Percentiles rank a stretch among this genome's conserved stretches.
These are phyloP conservation scores for Hanseniaspora thailandica DNA, from an alignment of 805 yeast genomes.

Conservation along the genomic window DNA sequence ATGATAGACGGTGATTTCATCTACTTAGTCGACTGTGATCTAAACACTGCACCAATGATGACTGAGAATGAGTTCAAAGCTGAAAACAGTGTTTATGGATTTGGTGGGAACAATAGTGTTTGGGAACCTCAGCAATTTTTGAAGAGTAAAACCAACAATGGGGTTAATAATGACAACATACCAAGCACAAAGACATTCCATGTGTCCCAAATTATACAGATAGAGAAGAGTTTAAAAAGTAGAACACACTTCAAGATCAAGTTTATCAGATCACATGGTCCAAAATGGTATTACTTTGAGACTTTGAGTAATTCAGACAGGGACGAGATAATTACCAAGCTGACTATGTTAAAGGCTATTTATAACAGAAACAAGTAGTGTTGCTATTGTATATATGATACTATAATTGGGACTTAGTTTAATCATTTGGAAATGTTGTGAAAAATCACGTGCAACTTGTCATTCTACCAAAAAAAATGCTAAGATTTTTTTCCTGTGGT, in stretches of 20 bases:
- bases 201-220: slow-evolving; percentile 58
- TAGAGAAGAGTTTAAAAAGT: slow-evolving; percentile 65
- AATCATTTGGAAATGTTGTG: too few species aligned
- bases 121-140: background rate
- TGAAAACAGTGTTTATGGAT: slow-evolving; percentile 69
- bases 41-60: background rate
- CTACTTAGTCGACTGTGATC: slow-evolving; percentile 29
- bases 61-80: slow-evolving; percentile 26
- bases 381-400: too few species aligned
- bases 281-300: slow-evolving; percentile 79
- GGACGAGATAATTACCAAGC: slow-evolving; percentile 61
- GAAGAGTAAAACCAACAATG: background rate
- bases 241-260: slow-evolving; percentile 74
- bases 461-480: too few species aligned
- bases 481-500: too few species aligned
- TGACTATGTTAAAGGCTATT: slow-evolving; percentile 46
- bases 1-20: slow-evolving; percentile 92
- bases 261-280: slow-evolving; percentile 52
- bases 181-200: slow-evolving; percentile 78
- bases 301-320: slow-evolving; percentile 52
- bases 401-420: too few species aligned
- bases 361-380: slow-evolving; percentile 34
- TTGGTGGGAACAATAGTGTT: slow-evolving; percentile 41
- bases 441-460: too few species aligned
- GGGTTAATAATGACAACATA: slow-evolving; percentile 14